phyloP scores from a whole-genome alignment of 306 rosid genomes.

The Abrus precatorius region DNA sequence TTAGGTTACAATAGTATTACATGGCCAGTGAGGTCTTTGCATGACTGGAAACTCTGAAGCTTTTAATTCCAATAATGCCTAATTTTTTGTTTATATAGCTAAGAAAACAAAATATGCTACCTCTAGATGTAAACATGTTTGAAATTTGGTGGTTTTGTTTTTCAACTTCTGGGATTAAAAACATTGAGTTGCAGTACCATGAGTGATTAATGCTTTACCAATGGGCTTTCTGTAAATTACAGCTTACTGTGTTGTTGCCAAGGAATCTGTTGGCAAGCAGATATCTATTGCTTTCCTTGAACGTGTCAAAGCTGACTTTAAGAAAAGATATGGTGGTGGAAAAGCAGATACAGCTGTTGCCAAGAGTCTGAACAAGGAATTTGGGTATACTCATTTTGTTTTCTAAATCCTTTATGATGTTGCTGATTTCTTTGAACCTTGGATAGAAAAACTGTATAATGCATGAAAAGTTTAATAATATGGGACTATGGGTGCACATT shows the following conservation, averaged over 20 bases:
- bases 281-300: constrained; percentile 93
- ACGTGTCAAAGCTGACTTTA: constrained; percentile 84
- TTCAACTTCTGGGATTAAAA: not conserved
- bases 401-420: constrained; percentile 10
- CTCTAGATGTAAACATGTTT: constrained; percentile 14
- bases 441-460: not conserved
- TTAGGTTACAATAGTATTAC: constrained; percentile 6
- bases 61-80: not conserved
- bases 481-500: constrained; percentile 40
- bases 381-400: constrained; percentile 68
- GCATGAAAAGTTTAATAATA: constrained; percentile 16
- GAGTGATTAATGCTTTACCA: not conserved
- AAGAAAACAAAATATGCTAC: not conserved
- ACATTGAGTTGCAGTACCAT: constrained; percentile 13
- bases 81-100: constrained; percentile 11
- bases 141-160: constrained; percentile 25
- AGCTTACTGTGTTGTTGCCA: constrained; percentile 98
- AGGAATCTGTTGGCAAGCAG: constrained; percentile 87
- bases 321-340: constrained; percentile 89
- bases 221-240: constrained; percentile 54
- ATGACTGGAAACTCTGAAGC: not conserved
- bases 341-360: constrained; percentile 89
- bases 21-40: not conserved
- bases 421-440: constrained; percentile 25
- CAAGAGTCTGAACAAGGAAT: constrained; percentile 92